Percentiles rank a stretch among this genome's conserved stretches.
These are phyloP conservation scores for Rubia tinctorum DNA, from an alignment of 305 asterid species.

Conservation along the genomic window DNA sequence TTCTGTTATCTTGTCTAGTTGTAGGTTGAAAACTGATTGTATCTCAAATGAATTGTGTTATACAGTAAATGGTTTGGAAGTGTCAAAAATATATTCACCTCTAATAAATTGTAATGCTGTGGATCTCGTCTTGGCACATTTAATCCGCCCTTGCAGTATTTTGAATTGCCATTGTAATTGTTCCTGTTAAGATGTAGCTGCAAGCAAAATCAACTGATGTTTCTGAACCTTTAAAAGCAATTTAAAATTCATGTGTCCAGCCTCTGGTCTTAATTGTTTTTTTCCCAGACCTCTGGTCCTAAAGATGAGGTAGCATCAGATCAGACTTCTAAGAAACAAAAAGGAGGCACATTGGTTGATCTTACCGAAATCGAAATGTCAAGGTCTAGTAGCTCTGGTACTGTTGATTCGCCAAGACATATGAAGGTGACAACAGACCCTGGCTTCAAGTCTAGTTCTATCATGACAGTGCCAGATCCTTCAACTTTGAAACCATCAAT, in stretches of 20 bases:
- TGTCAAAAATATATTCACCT: neutral
- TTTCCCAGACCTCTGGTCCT: constrained; percentile 64
- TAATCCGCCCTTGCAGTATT: neutral
- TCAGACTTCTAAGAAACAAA: constrained; percentile 38
- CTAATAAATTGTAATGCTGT: neutral
- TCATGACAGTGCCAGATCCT: constrained; percentile 36
- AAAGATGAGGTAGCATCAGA: constrained; percentile 52
- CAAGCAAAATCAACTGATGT: neutral
- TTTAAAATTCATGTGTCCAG: neutral
- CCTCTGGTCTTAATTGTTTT: neutral
- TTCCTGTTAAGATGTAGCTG: neutral
- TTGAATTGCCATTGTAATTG: neutral
- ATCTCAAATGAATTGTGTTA: neutral
- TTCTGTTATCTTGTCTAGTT: neutral
- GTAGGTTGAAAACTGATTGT: neutral
- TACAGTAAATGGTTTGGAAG: neutral
- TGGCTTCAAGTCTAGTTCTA: constrained; percentile 37
- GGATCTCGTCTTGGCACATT: neutral
- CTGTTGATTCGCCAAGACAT: constrained; percentile 36
- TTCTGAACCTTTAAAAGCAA: neutral
- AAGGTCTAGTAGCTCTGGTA: constrained; percentile 26
- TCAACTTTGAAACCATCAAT: constrained; percentile 39
- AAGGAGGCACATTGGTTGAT: constrained; percentile 41
- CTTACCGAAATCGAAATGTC: constrained; percentile 45
- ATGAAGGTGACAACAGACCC: constrained; percentile 24